Conservation (phyloP, 2,329 filamentous ascomycete species). For the Colletotrichum echinochloae region DNA sequence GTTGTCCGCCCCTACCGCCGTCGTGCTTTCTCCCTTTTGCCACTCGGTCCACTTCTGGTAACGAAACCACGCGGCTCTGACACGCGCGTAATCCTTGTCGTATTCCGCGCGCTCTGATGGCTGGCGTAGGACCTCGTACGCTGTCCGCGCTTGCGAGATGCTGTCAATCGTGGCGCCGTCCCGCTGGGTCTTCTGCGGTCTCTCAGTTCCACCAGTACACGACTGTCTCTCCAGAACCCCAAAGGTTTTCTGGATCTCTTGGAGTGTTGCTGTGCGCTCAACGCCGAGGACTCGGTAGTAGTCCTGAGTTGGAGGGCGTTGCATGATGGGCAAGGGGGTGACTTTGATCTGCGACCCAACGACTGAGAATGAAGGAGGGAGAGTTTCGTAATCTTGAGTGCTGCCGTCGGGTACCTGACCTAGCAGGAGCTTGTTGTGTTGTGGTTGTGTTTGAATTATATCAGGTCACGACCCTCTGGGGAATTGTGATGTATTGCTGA, state of each 20-base stretch:
- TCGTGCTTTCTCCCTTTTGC: background rate
- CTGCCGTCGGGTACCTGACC: background rate
- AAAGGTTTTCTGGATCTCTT: background rate
- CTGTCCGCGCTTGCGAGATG: background rate
- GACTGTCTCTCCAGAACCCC: background rate
- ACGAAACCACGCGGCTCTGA: background rate
- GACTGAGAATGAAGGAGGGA: background rate
- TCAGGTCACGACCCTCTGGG: background rate
- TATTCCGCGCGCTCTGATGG: background rate
- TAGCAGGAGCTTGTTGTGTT: background rate
- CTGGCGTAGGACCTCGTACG: background rate
- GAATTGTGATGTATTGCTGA: too few relatives aligned
- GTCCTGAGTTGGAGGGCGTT: background rate
- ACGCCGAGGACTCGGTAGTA: background rate
- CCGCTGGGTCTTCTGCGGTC: too few relatives aligned
- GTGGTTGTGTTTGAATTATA: background rate
- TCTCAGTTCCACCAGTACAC: too few relatives aligned
- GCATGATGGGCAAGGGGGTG: background rate
- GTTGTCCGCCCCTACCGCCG: too few relatives aligned
- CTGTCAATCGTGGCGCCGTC: background rate
- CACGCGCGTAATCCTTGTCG: background rate
- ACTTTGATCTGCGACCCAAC: fast-evolving
- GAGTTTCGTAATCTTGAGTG: too few relatives aligned
- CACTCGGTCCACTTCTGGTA: constrained; percentile 5
- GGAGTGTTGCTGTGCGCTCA: background rate